Conservation (phyloP, 1,284 basidiomycete genomes). For the Meripilus lineatus region DNA sequence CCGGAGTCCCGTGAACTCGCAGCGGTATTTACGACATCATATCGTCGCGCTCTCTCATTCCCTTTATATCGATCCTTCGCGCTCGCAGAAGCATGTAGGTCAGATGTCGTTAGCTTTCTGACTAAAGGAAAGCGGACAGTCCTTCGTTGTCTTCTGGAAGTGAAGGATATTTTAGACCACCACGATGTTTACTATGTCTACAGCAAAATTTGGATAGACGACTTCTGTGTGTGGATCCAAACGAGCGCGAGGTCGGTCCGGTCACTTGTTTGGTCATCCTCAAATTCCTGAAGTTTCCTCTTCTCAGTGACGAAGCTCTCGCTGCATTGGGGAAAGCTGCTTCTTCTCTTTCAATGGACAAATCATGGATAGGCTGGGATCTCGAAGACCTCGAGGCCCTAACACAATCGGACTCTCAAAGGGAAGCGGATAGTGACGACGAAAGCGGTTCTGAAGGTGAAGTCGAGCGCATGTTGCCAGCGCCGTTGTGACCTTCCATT, state of each 20-base stretch:
- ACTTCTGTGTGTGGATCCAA: constrained; percentile 73
- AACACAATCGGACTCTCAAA: constrained; percentile 31
- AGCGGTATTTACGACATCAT: constrained; percentile 52
- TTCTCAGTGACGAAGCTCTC: constrained; percentile 52
- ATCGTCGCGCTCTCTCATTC: constrained; percentile 68
- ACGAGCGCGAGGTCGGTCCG: constrained; percentile 51
- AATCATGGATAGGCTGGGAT: constrained; percentile 60
- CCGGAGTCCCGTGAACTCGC: constrained; percentile 32
- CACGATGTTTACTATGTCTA: constrained; percentile 82
- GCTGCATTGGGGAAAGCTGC: constrained; percentile 41
- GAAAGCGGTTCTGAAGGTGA: constrained; percentile 30
- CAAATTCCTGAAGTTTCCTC: background rate
- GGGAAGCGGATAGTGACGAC: constrained; percentile 27
- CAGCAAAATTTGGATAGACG: constrained; percentile 77
- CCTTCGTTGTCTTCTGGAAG: constrained; percentile 58
- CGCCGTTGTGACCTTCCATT: constrained; percentile 20
- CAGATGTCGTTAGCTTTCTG: constrained; percentile 58
- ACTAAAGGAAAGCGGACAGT: constrained; percentile 54
- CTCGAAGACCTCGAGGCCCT: constrained; percentile 60
- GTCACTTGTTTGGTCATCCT: constrained; percentile 7
- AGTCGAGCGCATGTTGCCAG: constrained; percentile 31
- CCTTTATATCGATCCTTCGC: constrained; percentile 73
- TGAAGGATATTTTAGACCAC: constrained; percentile 67
- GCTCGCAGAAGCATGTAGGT: constrained; percentile 60
- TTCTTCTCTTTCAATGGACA: constrained; percentile 38